Conservation (phyloP, 2,329 filamentous ascomycete species). For the Tolypocladium album region DNA sequence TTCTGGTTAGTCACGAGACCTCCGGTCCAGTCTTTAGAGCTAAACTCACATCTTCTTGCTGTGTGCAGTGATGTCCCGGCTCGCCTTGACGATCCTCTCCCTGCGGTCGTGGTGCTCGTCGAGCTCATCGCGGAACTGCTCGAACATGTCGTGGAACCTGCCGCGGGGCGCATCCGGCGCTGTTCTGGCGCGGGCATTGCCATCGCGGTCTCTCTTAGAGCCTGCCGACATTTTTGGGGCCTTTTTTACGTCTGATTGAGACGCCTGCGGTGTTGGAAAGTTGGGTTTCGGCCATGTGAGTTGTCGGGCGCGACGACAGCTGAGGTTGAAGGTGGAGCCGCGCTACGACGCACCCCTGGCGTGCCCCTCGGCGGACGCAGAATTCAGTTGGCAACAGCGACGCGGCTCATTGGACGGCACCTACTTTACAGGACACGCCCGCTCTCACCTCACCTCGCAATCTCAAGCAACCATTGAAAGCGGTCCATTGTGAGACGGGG, state of each 20-base stretch:
- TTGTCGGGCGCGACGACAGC: not conserved
- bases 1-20: not conserved
- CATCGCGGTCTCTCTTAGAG: constrained; percentile 43
- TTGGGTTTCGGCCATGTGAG: not conserved
- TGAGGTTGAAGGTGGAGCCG: not conserved
- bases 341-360: not conserved
- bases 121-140: constrained; percentile 72
- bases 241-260: not conserved
- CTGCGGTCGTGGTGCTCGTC: constrained; percentile 91
- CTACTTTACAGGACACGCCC: not conserved
- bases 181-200: constrained; percentile 32
- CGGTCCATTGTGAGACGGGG: not conserved
- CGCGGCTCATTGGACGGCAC: not conserved
- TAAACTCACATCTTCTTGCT: constrained; percentile 86
- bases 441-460: not conserved
- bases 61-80: constrained; percentile 81
- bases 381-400: not conserved
- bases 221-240: constrained; percentile 23
- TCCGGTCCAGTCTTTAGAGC: not conserved
- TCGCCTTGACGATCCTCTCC: constrained; percentile 82
- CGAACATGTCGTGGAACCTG: constrained; percentile 66
- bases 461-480: too few relatives aligned
- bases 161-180: constrained; percentile 22
- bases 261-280: too few relatives aligned
- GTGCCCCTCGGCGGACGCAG: not conserved